Conservation (phyloP, 2,329 filamentous ascomycete species). For the Colletotrichum sp. region DNA sequence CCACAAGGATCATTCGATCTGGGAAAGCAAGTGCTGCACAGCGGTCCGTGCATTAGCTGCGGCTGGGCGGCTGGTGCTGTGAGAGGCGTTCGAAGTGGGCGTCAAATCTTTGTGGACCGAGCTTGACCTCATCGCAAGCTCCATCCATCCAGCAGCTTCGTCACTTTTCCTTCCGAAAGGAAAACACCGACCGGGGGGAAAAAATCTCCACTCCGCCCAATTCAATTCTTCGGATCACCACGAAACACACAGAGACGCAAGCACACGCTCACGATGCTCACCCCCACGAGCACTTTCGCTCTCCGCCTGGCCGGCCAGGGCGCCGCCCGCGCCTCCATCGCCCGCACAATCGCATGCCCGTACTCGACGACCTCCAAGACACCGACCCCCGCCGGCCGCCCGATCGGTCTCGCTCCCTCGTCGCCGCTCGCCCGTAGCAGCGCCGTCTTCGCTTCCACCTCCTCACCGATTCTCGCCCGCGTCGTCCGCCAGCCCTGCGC, state of each 20-base stretch:
- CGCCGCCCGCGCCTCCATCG: conserved; percentile 16
- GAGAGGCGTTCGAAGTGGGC: not conserved
- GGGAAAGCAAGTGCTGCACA: not conserved
- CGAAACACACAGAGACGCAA: not conserved
- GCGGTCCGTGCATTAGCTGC: conserved; percentile 8
- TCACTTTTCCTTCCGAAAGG: not conserved
- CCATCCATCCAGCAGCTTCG: conserved; percentile 17
- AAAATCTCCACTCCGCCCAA: not conserved
- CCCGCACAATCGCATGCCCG: conserved; percentile 25
- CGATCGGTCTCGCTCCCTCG: conserved; percentile 16
- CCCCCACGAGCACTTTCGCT: conserved; percentile 32
- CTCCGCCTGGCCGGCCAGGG: conserved; percentile 30
- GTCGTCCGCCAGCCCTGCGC: conserved; percentile 20
- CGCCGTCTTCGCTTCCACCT: conserved; percentile 17
- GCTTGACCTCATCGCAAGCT: conserved; percentile 21
- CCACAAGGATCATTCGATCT: not conserved
- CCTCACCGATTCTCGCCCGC: conserved; percentile 24
- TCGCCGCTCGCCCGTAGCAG: conserved; percentile 12
- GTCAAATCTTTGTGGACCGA: conserved; percentile 15
- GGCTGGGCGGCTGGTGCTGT: not conserved
- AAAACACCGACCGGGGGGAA: not conserved
- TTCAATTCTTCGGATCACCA: not conserved
- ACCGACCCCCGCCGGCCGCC: conserved; percentile 1
- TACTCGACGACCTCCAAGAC: conserved; percentile 26
- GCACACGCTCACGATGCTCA: conserved; percentile 27